These are phyloP conservation scores for Phlyctochytrium arcticum DNA, from an alignment of 192 early-diverging fungal genomes.

Conservation along the genomic window DNA sequence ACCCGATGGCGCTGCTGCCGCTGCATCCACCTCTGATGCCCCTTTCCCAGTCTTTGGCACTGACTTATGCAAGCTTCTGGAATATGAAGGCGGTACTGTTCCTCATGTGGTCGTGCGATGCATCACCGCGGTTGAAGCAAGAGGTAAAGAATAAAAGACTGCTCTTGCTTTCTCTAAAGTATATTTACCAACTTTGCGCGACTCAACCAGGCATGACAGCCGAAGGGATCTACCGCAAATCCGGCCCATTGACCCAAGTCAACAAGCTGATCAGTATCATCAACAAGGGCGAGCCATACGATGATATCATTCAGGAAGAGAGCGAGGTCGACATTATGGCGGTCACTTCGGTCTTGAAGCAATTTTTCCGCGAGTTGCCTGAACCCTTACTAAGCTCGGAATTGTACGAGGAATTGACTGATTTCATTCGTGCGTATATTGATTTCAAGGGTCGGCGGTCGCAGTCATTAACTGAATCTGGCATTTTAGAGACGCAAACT, in stretches of 20 bases:
- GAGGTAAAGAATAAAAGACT: constrained; percentile 17
- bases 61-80: constrained; percentile 10
- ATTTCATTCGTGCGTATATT: neutral
- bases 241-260: constrained; percentile 33
- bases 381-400: constrained; percentile 14
- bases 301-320: neutral
- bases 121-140: constrained; percentile 25
- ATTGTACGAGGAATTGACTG: constrained; percentile 18
- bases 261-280: constrained; percentile 22
- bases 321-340: constrained; percentile 30
- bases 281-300: constrained; percentile 24
- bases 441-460: neutral
- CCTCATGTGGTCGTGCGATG: constrained; percentile 29
- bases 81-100: constrained; percentile 22
- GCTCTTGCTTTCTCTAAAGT: too few species aligned
- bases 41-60: constrained; percentile 28
- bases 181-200: too few species aligned
- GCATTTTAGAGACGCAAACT: too few species aligned
- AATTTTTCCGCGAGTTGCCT: constrained; percentile 36
- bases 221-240: constrained; percentile 41
- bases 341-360: constrained; percentile 32
- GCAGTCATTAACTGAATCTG: neutral
- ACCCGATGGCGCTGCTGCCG: too few species aligned
- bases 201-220: constrained; percentile 24
- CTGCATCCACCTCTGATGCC: too few species aligned